Base-by-base conservation (phyloP, 768 basidiomycete genomes). In the Dioszegia aurantiaca region DNA sequence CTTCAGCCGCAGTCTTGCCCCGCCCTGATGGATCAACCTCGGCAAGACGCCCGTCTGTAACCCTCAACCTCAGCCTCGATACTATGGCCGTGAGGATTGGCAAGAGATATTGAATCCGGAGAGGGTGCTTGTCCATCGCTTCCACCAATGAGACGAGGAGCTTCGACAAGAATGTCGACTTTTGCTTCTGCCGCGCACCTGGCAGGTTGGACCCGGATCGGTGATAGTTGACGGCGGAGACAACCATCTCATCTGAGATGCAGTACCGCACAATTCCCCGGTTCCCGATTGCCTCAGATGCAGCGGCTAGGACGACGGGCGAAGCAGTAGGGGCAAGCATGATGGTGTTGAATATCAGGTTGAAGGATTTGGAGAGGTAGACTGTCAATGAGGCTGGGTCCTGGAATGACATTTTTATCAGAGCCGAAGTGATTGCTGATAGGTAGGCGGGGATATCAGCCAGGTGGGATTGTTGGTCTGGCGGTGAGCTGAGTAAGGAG, bases 101-200 rank as follows among this genome's bases (percentile, higher is more conserved):
- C n/a, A 99, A 79, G 12, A 97, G 73, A 66, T 93, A 88, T 8
- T 89, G 86, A 53, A 90, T 85, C 4, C 88, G 81, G 14, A 83
- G 81, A 9, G 89, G 87, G 67, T 86, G 78, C 9, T 87, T 84
- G 61, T 87, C 83, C 37, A 95, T 76, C 0, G 89, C 86, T 58
- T 84, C 85, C 6, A 81, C 79, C 5, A 84, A 77, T 65, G 89
- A 86, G 0, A 78, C 62, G 60, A 92, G 80, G 26, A 90, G 83
- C 63, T 81, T 82, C 31, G 81, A 80, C 14, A 90, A 73, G n/a
- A 83, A 78, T 0, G 86, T 82, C 59, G 80, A 83, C 27, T 78
- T 78, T 55, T 80, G 78, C 30, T 74, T 71, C 27, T 73, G 63
- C 21, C 80, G 76, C 9, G 79, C 78, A 17, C 76, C 73, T 31